A percentile compares a stretch with the other conserved stretches of the same genome.
Conservation (phyloP, 2,329 filamentous ascomycete genomes). For the Aspergillus hortae region DNA sequence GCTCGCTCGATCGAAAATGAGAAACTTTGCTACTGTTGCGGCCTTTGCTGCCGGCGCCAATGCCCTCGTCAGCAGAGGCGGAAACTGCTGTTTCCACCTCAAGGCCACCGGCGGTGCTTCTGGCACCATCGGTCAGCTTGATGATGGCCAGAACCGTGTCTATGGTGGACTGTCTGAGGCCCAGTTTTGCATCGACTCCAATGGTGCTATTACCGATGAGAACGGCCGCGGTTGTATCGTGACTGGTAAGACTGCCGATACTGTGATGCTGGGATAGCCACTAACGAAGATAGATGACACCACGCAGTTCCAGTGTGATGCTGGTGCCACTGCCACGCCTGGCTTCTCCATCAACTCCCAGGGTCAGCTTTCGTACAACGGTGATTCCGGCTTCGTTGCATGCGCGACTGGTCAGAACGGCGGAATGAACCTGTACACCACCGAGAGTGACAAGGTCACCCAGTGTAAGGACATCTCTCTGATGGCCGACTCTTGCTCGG, state of each 20-base stretch:
- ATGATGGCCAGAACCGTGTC: slow-evolving; percentile 60
- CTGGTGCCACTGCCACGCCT: slow-evolving; percentile 46
- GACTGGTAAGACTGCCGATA: slow-evolving; percentile 46
- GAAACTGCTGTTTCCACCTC: slow-evolving; percentile 53
- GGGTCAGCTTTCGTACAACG: slow-evolving; percentile 52
- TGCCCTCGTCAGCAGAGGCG: slow-evolving; percentile 37
- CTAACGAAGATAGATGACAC: slow-evolving; percentile 44
- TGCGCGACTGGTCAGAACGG: slow-evolving; percentile 52
- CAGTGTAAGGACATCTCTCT: slow-evolving; percentile 32
- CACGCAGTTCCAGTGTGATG: slow-evolving; percentile 60
- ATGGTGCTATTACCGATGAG: slow-evolving; percentile 54
- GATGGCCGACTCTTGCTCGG: slow-evolving; percentile 35
- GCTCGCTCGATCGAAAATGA: slow-evolving; percentile 29
- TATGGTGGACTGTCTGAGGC: slow-evolving; percentile 47
- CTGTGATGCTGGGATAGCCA: not conserved
- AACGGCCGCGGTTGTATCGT: slow-evolving; percentile 60
- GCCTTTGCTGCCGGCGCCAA: slow-evolving; percentile 41
- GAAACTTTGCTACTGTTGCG: slow-evolving; percentile 34
- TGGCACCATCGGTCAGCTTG: slow-evolving; percentile 58
- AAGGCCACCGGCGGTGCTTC: slow-evolving; percentile 47
- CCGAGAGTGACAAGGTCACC: slow-evolving; percentile 28
- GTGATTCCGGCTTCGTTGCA: slow-evolving; percentile 54
- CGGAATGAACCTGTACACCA: slow-evolving; percentile 43
- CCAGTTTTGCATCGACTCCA: slow-evolving; percentile 54
- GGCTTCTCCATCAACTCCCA: slow-evolving; percentile 57